Evolutionary conservation across 768 basidiomycete species (phyloP), one percentile per base, ranked within the genome.

Genomic region (Mycena alexandri): DNA sequence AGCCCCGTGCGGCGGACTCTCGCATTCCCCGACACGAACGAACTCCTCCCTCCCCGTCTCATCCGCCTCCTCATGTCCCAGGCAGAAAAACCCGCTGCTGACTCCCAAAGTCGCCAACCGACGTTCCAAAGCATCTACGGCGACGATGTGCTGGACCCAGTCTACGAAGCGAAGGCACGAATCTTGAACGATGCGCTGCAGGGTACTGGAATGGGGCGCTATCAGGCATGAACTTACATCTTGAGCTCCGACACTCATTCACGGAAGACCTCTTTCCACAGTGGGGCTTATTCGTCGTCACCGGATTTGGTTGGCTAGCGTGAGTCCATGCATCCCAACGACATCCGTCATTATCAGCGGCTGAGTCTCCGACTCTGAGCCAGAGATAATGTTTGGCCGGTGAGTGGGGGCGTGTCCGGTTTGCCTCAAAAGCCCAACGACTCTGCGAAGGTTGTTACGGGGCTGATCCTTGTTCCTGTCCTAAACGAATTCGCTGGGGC

Each of bases 171-270:
- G 0, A 87, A 87, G 71, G 86, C 86, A 1, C 76, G 77, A 25
- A 72, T 86, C 36, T 63, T 87, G 61, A 85, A 84, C 52, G 76
- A 77, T 44, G 80, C 84, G 5, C 79, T 87, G 48, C 84, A 85
- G 71, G 83, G 85, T 38, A 85, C 88, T 21, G 86, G 86, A 2
- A 87, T 88, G 85, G 87, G 86, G 8, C 83, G 75, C 67, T 88
- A 87, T 8, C 29, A 29, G 29, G 29, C 29, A 29, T 29, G 29
- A 6, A 29, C 3, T 6, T 29, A 29, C 6, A 29, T 29, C 29
- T 6, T 6, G 29, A 29, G 6, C 29, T 29, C 29, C 29, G 29
- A 29, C 6, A 29, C 29, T 29, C 3, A 29, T 29, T 29, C 29
- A 29, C n/a, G n/a, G n/a, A 29, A 29, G 29, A 29, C 29, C 29